Evolutionary conservation across 441 rosid genomes (phyloP).

Genomic region (Adansonia rubrostipa): DNA sequence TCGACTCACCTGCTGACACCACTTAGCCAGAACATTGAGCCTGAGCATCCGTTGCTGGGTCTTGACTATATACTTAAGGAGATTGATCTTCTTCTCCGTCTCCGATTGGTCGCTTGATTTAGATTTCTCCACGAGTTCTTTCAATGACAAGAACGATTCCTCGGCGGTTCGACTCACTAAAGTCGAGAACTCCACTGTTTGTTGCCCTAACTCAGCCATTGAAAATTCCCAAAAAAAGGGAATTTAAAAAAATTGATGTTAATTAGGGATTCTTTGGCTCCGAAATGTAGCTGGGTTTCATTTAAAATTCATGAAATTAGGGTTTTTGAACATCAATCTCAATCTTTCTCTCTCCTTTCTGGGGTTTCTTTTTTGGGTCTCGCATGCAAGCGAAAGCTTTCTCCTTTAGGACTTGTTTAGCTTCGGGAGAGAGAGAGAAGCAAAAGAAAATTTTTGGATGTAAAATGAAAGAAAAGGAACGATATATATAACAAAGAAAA

Average conservation of each 20-base stretch:
- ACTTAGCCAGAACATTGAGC: conserved; percentile 90
- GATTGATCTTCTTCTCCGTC: conserved; percentile 80
- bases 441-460: not conserved
- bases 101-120: conserved; percentile 77
- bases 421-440: not conserved
- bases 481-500: not conserved
- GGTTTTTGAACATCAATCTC: conserved; percentile 28
- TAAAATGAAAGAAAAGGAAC: not conserved
- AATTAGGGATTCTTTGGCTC: not conserved
- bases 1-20: conserved; percentile 93
- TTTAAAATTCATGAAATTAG: conserved; percentile 20
- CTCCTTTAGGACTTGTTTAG: conserved; percentile 9
- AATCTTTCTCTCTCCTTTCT: conserved; percentile 7
- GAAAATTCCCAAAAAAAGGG: not conserved
- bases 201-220: conserved; percentile 92
- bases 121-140: conserved; percentile 82
- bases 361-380: not conserved
- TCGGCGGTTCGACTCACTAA: conserved; percentile 82
- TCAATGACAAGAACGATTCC: conserved; percentile 77
- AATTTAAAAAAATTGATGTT: not conserved
- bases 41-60: conserved; percentile 97
- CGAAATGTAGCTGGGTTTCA: conserved; percentile 16
- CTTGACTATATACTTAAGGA: conserved; percentile 77
- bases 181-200: conserved; percentile 81
- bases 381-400: not conserved